Base-by-base conservation (phyloP, 257 asterid genomes). In the Cynanchum wilfordii region DNA sequence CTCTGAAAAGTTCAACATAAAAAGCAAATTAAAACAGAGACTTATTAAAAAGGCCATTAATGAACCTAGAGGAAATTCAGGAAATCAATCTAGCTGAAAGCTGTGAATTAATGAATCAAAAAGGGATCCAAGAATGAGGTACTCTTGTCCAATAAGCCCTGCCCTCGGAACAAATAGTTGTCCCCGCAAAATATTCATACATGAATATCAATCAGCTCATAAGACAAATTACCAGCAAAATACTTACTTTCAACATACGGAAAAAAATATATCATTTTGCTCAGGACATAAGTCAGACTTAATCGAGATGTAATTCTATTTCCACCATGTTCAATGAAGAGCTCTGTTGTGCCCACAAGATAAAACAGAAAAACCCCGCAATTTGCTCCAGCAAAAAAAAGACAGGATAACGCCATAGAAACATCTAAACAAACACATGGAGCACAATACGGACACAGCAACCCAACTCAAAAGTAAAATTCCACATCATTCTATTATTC, bases 391-490 rank as follows among this genome's bases (percentile, higher is more conserved):
- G 0, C 27, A 33, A 33, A 33, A 33, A 33, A 44, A 42, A 60
- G 13, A 50, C 11, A 20, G 24, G 51, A 25, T 10, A 36, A 27
- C 5, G 70, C 69, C 40, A 10, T 16, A 22, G 66, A 58, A 50
- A 63, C 56, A 52, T 22, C 60, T 2, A 20, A 20, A 68, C 75
- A 58, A 77, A 54, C 77, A 77, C 49, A 67, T 47, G 30, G 54
- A 51, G 10, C 62, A 58, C 16, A 68, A 2, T 72, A 25, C 11
- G 16, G 17, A 20, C 68, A 36, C 33, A 13, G 44, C 57, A 59
- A 19, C 64, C 69, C 38, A 20, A 11, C 54, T 63, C 38, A 13
- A 9, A 24, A 47, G 55, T 49, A 60, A 27, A 15, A 30, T 56
- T 62, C 68, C 59, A 29, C 13, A 45, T 36, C 25, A 24, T 54